Base-by-base conservation (phyloP, 805 yeast genomes). In the Torulaspora maleeae region DNA sequence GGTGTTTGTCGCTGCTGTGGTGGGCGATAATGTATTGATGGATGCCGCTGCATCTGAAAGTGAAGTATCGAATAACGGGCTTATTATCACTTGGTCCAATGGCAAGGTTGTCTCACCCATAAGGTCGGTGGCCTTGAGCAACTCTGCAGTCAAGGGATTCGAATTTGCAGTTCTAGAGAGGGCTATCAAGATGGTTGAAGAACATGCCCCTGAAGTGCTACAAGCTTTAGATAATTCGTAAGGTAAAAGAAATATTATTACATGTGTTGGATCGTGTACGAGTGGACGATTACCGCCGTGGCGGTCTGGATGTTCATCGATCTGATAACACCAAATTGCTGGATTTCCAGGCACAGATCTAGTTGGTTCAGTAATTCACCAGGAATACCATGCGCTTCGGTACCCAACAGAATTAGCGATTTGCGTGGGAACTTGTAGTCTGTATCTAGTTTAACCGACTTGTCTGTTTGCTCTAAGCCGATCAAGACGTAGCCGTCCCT, bases 281-380 rank as follows among this genome's bases (percentile, higher is more conserved):
- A 93, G 65, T 90, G 95, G 5, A 89, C 96, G 41, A 90, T 79
- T 16, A 90, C 89, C 0, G 97, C 98, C 0, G 97, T 82, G 1
- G 97, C 98, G 0, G 97, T 90, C 68, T 90, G 98, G 50, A 90
- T 90, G 59, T 90, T 90, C 98, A 90, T 90, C 1, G 96, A 89
- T 54, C 98, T 74, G 33, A 91, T 80, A 13, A 90, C 89, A 12
- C 98, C 98, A 33, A 80, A 82, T 61, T 90, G 98, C 60, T 88
- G 86, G 55, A 90, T 90, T 59, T 90, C 96, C 33, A 91, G 79
- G 61, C 96, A 90, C 53, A 82, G 70, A 60, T 90, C 97, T 27
- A 91, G 70, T 58, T 86, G 91, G 0, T 86, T 83, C 44, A 90
- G 68, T 22, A 90, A 67, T 32, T 83, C 83, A 5, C 95, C 96